A percentile compares a stretch with the other conserved stretches of the same genome.
phyloP scores from a whole-genome alignment of 306 rosid genomes.

The Cucurbita pepo region DNA sequence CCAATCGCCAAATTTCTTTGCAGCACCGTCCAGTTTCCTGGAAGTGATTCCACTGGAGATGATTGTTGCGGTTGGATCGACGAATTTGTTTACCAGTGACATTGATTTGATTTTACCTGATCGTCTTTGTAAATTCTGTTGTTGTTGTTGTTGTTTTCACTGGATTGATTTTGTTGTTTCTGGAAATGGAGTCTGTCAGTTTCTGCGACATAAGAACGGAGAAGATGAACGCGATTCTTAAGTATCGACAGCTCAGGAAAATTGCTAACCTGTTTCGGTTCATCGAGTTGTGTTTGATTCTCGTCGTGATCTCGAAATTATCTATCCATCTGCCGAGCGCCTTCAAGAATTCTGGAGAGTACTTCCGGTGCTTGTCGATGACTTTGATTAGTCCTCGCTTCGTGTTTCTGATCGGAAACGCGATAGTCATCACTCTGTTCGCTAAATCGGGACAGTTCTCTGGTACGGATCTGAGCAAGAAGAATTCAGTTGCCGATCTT shows the following conservation, averaged over 20 bases:
- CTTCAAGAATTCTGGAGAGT: constrained; percentile 43
- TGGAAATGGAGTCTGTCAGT: constrained; percentile 42
- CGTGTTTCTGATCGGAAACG: constrained; percentile 61
- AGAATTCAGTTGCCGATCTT: constrained; percentile 14
- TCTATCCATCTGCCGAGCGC: constrained; percentile 36
- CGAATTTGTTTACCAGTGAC: constrained; percentile 28
- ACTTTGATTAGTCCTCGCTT: constrained; percentile 40
- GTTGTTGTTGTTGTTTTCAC: background rate
- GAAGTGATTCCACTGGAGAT: constrained; percentile 19
- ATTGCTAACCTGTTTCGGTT: constrained; percentile 35
- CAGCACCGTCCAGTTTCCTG: constrained; percentile 3
- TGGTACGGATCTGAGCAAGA: constrained; percentile 9
- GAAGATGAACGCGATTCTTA: constrained; percentile 44
- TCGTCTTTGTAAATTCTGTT: background rate
- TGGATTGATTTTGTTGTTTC: background rate
- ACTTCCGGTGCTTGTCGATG: constrained; percentile 27
- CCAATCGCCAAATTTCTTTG: constrained; percentile 6
- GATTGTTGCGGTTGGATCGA: constrained; percentile 12
- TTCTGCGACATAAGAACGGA: constrained; percentile 46
- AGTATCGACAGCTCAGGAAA: constrained; percentile 30
- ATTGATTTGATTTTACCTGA: background rate
- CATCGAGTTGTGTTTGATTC: constrained; percentile 39
- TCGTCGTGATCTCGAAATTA: constrained; percentile 42
- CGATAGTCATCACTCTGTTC: constrained; percentile 51
- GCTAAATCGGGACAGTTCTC: constrained; percentile 49